Percentiles rank a stretch among this genome's conserved stretches.
Evolutionary conservation across 202 grass and related monocot genomes (phyloP).

Genomic region (Panicum hallii): DNA sequence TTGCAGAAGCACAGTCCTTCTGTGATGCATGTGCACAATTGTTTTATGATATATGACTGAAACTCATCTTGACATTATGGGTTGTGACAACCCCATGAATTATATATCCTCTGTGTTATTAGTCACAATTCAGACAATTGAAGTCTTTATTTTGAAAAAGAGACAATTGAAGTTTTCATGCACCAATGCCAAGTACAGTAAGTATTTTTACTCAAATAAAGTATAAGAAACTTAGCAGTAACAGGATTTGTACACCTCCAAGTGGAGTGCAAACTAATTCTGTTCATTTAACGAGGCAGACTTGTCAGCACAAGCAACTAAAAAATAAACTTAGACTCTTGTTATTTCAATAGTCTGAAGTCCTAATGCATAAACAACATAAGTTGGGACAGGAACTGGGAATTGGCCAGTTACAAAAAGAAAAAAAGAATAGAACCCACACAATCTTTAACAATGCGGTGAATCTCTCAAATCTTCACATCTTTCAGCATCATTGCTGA

Average conservation of each 20-base stretch:
- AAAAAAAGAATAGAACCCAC: background rate
- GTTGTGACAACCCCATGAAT: background rate
- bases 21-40: background rate
- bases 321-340: background rate
- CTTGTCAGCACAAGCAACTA: background rate
- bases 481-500: background rate
- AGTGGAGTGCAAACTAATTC: background rate
- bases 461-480: background rate
- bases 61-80: background rate
- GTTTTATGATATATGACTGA: conserved; percentile 5
- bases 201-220: background rate
- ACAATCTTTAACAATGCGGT: background rate
- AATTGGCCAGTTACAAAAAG: background rate
- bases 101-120: background rate
- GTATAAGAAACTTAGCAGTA: background rate
- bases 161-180: background rate
- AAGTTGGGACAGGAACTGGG: background rate
- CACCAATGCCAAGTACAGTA: background rate
- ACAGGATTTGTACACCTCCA: background rate
- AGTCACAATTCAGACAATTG: background rate
- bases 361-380: background rate
- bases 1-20: background rate
- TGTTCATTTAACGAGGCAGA: background rate
- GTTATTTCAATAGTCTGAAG: background rate
- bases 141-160: background rate